Evolutionary conservation across 345 rosid genomes (phyloP), one percentile per base, ranked within the genome.

Genomic region (Punica granatum): DNA sequence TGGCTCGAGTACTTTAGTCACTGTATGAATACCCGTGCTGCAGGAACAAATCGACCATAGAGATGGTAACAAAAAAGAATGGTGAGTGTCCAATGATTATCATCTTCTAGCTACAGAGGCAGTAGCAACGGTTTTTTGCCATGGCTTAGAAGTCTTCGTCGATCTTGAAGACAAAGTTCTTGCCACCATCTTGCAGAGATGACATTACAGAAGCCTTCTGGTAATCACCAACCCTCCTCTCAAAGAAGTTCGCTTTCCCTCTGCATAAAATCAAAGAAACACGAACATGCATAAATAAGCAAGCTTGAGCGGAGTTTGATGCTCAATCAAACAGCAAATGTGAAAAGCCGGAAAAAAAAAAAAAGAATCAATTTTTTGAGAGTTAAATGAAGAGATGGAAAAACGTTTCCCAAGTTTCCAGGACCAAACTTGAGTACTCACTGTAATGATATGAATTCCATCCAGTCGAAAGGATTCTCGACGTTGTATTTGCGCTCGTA

Each of bases 361-460:
- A 41, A n/a, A n/a, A n/a, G n/a, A n/a, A n/a, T n/a, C n/a, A n/a
- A n/a, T n/a, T n/a, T n/a, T n/a, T n/a, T n/a, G n/a, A n/a, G n/a
- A n/a, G n/a, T 32, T 1, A 18, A 18, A 53, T 2, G 12, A 53
- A 56, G 3, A 26, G 7, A 23, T 56, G 3, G 32, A 58, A 15
- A 7, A 21, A 58, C 15, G 26, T 6, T 23, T 31, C 15, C 23
- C 37, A 60, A 30, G 25, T n/a, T 31, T 33, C 25, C 3, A 34
- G 31, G 58, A 44, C 19, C 33, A 69, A 10, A 34, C 53, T 11
- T 61, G 1, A 26, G 60, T 71, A 82, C 97, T 92, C 76, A 88
- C 94, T 86, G 96, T 76, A 90, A 78, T 68, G 94, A 93, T 78
- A 93, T 93, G 75, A 90, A 86, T 63, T 88, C 98, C 98, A 93